Evolutionary conservation across 768 basidiomycete species (phyloP).

Genomic region (Multifurca ochricompacta): DNA sequence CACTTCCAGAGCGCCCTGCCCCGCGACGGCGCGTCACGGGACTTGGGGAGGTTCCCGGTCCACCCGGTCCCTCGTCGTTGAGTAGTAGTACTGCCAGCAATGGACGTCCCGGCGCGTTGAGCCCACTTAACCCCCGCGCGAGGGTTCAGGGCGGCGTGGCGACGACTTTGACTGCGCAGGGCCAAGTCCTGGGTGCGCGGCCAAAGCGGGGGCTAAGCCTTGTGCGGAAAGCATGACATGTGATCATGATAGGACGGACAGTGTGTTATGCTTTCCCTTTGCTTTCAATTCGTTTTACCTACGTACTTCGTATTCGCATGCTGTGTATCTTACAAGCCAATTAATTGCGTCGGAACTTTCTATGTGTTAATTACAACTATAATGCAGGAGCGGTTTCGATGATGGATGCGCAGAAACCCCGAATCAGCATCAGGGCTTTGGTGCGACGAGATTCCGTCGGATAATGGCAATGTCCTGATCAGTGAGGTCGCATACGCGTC

Average conservation of each 20-base stretch:
- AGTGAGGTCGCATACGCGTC: slow-evolving; percentile 45
- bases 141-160: slow-evolving; percentile 20
- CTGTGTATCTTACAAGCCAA: not conserved
- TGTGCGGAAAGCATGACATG: slow-evolving; percentile 12
- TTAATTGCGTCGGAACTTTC: not conserved
- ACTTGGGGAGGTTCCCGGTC: slow-evolving; percentile 28
- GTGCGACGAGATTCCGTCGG: slow-evolving; percentile 44
- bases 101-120: slow-evolving; percentile 15
- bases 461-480: slow-evolving; percentile 58
- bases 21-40: slow-evolving; percentile 61
- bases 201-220: slow-evolving; percentile 19
- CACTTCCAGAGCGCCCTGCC: slow-evolving; percentile 33
- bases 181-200: slow-evolving; percentile 14
- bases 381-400: not conserved
- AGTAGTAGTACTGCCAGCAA: not conserved
- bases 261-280: no score
- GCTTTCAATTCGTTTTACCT: not conserved
- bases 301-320: not conserved
- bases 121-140: slow-evolving; percentile 21
- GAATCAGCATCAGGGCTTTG: not conserved
- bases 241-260: not conserved
- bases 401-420: not conserved
- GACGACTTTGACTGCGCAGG: slow-evolving; percentile 18
- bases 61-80: not conserved
- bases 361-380: not conserved